Conservation (phyloP, 371 early-diverging fungal species). For the Mucor plumbeus region DNA sequence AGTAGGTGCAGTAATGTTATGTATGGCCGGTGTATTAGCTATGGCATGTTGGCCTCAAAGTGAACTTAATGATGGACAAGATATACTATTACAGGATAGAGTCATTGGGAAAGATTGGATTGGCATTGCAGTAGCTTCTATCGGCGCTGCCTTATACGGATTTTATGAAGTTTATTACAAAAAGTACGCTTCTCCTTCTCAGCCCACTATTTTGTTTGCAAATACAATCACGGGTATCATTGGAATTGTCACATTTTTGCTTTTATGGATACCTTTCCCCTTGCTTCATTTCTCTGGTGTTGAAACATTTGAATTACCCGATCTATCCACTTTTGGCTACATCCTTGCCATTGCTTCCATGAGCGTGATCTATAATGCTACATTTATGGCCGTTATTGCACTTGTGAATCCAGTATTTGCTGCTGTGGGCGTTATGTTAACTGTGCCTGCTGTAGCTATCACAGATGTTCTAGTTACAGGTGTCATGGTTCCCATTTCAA, state of each 20-base stretch:
- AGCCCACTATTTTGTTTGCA: slow-evolving; percentile 71
- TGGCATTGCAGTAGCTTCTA: slow-evolving; percentile 59
- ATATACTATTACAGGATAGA: slow-evolving; percentile 11
- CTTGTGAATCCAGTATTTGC: slow-evolving; percentile 83
- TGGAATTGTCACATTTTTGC: slow-evolving; percentile 60
- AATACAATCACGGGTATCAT: slow-evolving; percentile 72
- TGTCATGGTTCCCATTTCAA: slow-evolving; percentile 53
- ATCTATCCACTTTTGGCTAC: slow-evolving; percentile 48
- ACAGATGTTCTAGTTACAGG: slow-evolving; percentile 63
- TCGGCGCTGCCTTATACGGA: slow-evolving; percentile 64
- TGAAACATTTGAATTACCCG: slow-evolving; percentile 74
- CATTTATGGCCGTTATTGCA: slow-evolving; percentile 80
- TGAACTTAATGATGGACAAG: background rate
- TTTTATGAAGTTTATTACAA: slow-evolving; percentile 82
- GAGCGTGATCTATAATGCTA: slow-evolving; percentile 79
- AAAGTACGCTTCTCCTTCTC: slow-evolving; percentile 70
- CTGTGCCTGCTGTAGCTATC: slow-evolving; percentile 77
- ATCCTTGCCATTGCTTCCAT: slow-evolving; percentile 69
- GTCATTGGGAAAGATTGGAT: slow-evolving; percentile 22
- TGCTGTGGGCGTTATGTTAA: slow-evolving; percentile 83
- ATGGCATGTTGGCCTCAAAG: slow-evolving; percentile 60
- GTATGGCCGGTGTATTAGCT: slow-evolving; percentile 70
- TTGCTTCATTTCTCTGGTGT: slow-evolving; percentile 62
- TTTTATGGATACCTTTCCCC: slow-evolving; percentile 82
- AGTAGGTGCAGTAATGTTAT: slow-evolving; percentile 66